These are phyloP conservation scores for Clarkia xantiana DNA, from an alignment of 345 rosid species.

Conservation along the genomic window DNA sequence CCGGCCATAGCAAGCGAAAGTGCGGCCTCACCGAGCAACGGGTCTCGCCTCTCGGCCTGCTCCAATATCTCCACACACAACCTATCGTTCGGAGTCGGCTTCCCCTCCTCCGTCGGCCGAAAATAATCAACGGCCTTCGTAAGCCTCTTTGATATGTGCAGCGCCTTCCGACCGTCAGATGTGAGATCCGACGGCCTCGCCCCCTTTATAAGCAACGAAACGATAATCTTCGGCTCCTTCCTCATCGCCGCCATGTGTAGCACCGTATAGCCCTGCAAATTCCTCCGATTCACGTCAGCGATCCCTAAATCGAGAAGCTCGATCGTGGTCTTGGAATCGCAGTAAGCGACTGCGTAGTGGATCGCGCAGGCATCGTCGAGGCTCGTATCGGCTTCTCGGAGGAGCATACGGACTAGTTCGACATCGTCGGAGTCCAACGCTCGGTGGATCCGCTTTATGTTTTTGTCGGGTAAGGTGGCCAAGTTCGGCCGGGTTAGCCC, in stretches of 20 bases:
- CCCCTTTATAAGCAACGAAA: conserved; percentile 60
- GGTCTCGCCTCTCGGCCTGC: conserved; percentile 50
- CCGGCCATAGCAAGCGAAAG: conserved; percentile 58
- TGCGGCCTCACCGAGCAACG: conserved; percentile 44
- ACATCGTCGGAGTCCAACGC: conserved; percentile 85
- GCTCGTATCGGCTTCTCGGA: conserved; percentile 49
- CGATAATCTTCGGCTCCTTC: conserved; percentile 68
- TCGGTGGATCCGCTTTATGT: conserved; percentile 45
- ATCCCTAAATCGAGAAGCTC: conserved; percentile 68
- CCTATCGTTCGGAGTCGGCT: conserved; percentile 38
- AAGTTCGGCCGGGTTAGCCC: conserved; percentile 22
- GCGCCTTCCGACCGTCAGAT: conserved; percentile 59
- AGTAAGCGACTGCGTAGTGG: conserved; percentile 70
- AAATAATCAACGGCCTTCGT: conserved; percentile 46
- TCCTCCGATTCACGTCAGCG: conserved; percentile 49
- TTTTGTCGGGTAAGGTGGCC: conserved; percentile 29
- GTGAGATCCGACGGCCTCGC: conserved; percentile 56
- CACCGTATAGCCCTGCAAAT: conserved; percentile 56
- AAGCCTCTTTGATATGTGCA: conserved; percentile 49
- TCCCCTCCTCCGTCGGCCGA: conserved; percentile 38
- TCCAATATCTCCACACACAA: conserved; percentile 74
- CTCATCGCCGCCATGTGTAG: conserved; percentile 72
- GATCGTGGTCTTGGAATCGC: conserved; percentile 54
- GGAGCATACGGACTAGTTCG: conserved; percentile 64
- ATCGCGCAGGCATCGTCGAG: conserved; percentile 63